Conservation (phyloP, 2,329 filamentous ascomycete genomes). For the Penicillium sp. region DNA sequence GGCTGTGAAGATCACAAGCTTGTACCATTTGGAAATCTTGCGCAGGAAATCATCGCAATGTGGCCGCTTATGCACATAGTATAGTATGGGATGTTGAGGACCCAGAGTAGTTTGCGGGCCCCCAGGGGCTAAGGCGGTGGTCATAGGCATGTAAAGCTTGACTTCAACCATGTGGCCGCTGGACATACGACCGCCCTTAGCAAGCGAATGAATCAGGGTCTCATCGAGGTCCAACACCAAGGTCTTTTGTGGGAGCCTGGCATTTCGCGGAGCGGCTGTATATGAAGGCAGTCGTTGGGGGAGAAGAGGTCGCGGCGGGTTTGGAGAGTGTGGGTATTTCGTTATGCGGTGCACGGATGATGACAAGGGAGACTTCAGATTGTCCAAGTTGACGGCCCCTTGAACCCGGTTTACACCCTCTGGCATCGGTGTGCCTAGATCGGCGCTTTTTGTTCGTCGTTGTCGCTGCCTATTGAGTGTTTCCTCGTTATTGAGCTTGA, state of each 20-base stretch:
- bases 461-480: constrained; percentile 67
- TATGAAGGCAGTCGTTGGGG: constrained; percentile 89
- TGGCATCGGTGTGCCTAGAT: constrained; percentile 28
- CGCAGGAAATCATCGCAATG: constrained; percentile 96
- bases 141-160: constrained; percentile 58
- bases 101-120: constrained; percentile 67
- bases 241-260: constrained; percentile 74
- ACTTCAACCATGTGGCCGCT: constrained; percentile 99
- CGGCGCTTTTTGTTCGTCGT: constrained; percentile 33
- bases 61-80: constrained; percentile 97
- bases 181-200: constrained; percentile 92
- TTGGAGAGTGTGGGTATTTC: constrained; percentile 85
- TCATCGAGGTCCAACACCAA: constrained; percentile 94
- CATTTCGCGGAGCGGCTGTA: constrained; percentile 50
- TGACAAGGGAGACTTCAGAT: constrained; percentile 91
- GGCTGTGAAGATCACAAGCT: constrained; percentile 92
- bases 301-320: constrained; percentile 84
- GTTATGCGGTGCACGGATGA: constrained; percentile 70
- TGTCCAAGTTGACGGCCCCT: constrained; percentile 66
- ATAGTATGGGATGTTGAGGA: constrained; percentile 92
- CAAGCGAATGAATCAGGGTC: constrained; percentile 96
- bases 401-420: constrained; percentile 25
- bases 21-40: constrained; percentile 97
- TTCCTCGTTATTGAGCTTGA: constrained; percentile 82
- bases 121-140: constrained; percentile 36